Base-by-base conservation (phyloP, 148 eudicot species). In the Suaeda aralocaspica region DNA sequence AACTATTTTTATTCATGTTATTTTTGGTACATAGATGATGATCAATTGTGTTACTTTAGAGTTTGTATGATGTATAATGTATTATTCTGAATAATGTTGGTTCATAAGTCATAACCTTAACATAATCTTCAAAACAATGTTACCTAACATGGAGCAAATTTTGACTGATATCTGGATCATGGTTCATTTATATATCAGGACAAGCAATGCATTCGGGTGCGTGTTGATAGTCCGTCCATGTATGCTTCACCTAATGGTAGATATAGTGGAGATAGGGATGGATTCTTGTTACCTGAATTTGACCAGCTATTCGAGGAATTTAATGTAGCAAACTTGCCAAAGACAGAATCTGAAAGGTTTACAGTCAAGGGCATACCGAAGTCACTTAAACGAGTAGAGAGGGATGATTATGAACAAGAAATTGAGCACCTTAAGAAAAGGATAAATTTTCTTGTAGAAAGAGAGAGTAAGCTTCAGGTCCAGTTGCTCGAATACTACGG, bases 401-500 rank as follows among this genome's bases (percentile, higher is more conserved):
- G 48, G 57, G 84, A 79, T 28, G 85, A 79, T 9, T 79, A 82
- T 14, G 88, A 85, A 69, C 77, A 73, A 58, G 98, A 93, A 76
- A 87, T 90, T 10, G 72, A 56, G 26, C 82, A 48, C 73, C 78
- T 90, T 31, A 80, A 82, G 63, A 78, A 76, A 69, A 77, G 76
- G 76, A 83, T 93, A 50, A 70, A 63, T 63, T 74, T 73, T 66
- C 92, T 93, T 7, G 78, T 78, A 64, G 89, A 93, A 70, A 82
- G 91, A 64, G 98, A 90, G 74, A 82, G 75, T 59, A 64, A 57
- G 33, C 84, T 88, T 42, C 95, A 93, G 83, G 76, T 80, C 28
- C 85, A 93, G 57, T 78, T 93, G 78, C 89, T 93, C 9, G 95
- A 93, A 74, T 88, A 85, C 59, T 88, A 84, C 48, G 95, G 98